These are phyloP conservation scores for Neurospora sp. DNA, from an alignment of 495 filamentous ascomycete species.

Conservation along the genomic window DNA sequence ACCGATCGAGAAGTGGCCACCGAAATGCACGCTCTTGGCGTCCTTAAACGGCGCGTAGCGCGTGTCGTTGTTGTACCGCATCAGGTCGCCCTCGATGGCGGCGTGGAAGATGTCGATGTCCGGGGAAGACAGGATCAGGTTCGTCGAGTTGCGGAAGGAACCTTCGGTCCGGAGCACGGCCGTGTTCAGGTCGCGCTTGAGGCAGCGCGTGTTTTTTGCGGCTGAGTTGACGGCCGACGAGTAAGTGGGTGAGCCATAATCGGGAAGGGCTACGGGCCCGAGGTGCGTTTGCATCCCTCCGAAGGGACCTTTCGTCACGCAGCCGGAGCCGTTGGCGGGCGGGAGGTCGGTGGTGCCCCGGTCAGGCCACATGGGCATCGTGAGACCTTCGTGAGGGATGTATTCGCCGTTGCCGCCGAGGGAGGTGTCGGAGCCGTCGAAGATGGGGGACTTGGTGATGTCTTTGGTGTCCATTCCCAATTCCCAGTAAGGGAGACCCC, in stretches of 20 bases:
- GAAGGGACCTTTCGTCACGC: conserved; percentile 52
- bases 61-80: conserved; percentile 15
- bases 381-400: conserved; percentile 12
- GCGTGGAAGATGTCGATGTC: conserved; percentile 44
- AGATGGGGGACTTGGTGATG: conserved; percentile 14
- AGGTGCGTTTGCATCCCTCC: conserved; percentile 37
- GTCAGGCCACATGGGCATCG: conserved; percentile 14
- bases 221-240: conserved; percentile 9
- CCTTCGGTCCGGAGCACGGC: conserved; percentile 30
- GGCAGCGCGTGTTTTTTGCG: conserved; percentile 50
- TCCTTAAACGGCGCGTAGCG: conserved; percentile 6
- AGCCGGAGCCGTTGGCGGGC: conserved; percentile 53
- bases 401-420: conserved; percentile 20
- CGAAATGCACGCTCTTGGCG: conserved; percentile 47
- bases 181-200: conserved; percentile 53
- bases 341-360: conserved; percentile 20
- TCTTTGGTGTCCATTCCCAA: conserved; percentile 20
- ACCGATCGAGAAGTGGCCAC: conserved; percentile 44
- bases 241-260: conserved; percentile 17
- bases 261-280: conserved; percentile 36
- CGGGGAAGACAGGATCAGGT: conserved; percentile 33
- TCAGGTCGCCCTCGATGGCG: conserved; percentile 37
- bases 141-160: conserved; percentile 35
- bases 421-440: conserved; percentile 15
- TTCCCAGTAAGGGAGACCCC: conserved; percentile 14